phyloP scores from a whole-genome alignment of 163 green algal genomes.

The Volvox carteri region DNA sequence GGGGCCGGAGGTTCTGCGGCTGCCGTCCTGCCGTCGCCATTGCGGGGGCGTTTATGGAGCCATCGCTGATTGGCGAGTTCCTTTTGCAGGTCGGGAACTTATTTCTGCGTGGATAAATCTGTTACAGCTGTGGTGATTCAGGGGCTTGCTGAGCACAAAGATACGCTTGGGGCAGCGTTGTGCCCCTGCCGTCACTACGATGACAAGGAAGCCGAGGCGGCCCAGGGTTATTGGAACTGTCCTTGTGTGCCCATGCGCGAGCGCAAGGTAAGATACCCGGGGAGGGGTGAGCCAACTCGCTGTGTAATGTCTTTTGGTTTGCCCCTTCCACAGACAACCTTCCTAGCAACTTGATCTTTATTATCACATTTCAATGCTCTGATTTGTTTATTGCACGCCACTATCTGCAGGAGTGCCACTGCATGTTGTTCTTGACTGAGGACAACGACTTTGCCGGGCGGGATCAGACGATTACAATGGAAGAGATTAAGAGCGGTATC shows the following conservation, averaged over 20 bases:
- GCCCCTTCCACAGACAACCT: no score
- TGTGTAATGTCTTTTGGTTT: no score
- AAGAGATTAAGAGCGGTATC: conserved; percentile 73
- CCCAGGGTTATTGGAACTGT: conserved; percentile 99
- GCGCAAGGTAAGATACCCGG: conserved; percentile 86
- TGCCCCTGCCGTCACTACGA: conserved; percentile 99
- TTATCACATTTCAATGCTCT: no score
- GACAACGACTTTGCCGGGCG: conserved; percentile 96
- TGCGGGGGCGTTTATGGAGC: background rate
- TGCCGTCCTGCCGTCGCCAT: background rate
- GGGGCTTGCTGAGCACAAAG: conserved; percentile 98
- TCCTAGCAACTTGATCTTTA: no score
- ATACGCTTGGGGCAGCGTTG: conserved; percentile 94
- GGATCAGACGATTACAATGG: conserved; percentile 88
- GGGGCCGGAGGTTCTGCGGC: background rate
- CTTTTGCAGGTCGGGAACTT: conserved; percentile 88
- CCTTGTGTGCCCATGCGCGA: conserved; percentile 99
- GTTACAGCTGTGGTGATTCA: conserved; percentile 99
- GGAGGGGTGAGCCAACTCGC: no score
- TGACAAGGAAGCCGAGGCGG: conserved; percentile 95
- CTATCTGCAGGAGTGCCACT: conserved; percentile 95
- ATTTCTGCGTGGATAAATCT: conserved; percentile 98
- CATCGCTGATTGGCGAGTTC: background rate
- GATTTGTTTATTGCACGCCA: no score
- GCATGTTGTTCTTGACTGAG: conserved; percentile 99